These are phyloP conservation scores for Aleurites moluccanus DNA, from an alignment of 441 rosid species.

Conservation along the genomic window DNA sequence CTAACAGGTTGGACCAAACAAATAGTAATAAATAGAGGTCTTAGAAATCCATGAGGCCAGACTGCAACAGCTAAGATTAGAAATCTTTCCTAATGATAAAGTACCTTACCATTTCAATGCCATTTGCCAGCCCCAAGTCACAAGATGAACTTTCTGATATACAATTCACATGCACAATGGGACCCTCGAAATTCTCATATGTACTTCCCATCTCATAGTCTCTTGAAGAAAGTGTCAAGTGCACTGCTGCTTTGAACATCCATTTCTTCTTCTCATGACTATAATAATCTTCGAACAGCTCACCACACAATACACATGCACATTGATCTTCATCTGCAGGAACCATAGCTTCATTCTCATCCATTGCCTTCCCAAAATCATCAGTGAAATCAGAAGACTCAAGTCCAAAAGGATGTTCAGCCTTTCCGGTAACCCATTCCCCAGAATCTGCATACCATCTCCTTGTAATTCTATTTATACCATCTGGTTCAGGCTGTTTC, in stretches of 20 bases:
- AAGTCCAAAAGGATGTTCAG: constrained; percentile 36
- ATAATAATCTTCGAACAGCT: constrained; percentile 83
- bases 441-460: constrained; percentile 67
- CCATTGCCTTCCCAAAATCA: constrained; percentile 36
- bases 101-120: constrained; percentile 56
- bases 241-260: constrained; percentile 81
- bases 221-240: constrained; percentile 38
- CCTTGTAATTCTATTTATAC: constrained; percentile 36
- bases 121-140: constrained; percentile 52
- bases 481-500: constrained; percentile 42
- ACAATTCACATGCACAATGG: constrained; percentile 72
- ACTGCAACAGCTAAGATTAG: not conserved
- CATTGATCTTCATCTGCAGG: constrained; percentile 83
- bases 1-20: not conserved
- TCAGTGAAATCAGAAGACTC: constrained; percentile 38
- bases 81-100: constrained; percentile 10
- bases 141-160: constrained; percentile 45
- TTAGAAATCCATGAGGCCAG: not conserved
- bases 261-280: constrained; percentile 54
- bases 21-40: not conserved
- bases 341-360: constrained; percentile 49
- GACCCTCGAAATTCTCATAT: constrained; percentile 46
- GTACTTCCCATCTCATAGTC: constrained; percentile 23
- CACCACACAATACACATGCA: constrained; percentile 90
- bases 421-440: constrained; percentile 66